Evolutionary conservation across 1,139 yeast genomes (phyloP).

Genomic region (Magnusiomyces suaveolens): DNA sequence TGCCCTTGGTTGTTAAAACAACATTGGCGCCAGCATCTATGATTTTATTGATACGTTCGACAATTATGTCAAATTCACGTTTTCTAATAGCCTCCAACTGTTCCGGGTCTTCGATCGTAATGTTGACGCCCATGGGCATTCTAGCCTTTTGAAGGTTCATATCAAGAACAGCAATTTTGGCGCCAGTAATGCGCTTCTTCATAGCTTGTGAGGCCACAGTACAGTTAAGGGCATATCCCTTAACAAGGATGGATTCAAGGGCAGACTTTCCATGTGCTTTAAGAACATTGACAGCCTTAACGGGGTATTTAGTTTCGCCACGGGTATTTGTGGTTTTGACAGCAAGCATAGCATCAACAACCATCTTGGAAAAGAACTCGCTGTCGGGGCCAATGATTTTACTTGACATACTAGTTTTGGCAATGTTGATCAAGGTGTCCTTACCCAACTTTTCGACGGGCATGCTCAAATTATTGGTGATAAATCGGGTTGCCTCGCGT

Average conservation of each 20-base stretch:
- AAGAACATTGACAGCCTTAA: conserved; percentile 89
- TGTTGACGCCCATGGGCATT: conserved; percentile 98
- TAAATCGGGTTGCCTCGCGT: conserved; percentile 83
- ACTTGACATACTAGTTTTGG: conserved; percentile 94
- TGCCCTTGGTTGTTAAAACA: conserved; percentile 92
- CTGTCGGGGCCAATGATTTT: conserved; percentile 95
- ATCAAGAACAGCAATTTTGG: conserved; percentile 88
- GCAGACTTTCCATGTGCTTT: conserved; percentile 96
- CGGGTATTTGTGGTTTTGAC: conserved; percentile 84
- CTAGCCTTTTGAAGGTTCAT: conserved; percentile 90
- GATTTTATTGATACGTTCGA: conserved; percentile 81
- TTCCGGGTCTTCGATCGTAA: conserved; percentile 94
- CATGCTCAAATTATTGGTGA: conserved; percentile 73
- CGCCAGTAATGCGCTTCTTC: conserved; percentile 62
- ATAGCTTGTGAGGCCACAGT: conserved; percentile 97
- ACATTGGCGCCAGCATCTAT: conserved; percentile 94
- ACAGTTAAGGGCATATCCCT: conserved; percentile 95
- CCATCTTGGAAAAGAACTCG: conserved; percentile 81
- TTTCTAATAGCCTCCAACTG: conserved; percentile 92
- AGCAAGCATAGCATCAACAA: conserved; percentile 85
- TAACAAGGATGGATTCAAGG: conserved; percentile 70
- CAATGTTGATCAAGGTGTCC: conserved; percentile 68
- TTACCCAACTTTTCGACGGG: conserved; percentile 78
- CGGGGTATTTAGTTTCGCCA: conserved; percentile 90
- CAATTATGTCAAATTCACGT: conserved; percentile 83